phyloP scores from a whole-genome alignment of 2,329 filamentous ascomycete genomes.

The Coniochaeta pulveracea region DNA sequence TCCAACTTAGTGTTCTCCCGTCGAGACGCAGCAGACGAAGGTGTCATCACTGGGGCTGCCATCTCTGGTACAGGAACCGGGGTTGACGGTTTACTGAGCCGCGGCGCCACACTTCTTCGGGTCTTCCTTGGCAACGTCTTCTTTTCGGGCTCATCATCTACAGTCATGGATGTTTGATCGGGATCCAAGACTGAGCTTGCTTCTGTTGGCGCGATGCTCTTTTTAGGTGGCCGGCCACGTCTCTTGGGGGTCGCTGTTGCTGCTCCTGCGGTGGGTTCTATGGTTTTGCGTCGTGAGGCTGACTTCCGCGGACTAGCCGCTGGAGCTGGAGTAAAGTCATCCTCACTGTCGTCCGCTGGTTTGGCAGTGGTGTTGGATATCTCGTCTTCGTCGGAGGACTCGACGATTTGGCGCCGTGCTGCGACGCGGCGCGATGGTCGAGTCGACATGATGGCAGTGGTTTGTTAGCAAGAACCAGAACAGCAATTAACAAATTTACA shows the following conservation, averaged over 20 bases:
- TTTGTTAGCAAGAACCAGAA: neutral
- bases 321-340: slow-evolving; percentile 71
- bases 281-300: slow-evolving; percentile 27
- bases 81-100: slow-evolving; percentile 25
- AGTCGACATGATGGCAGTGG: slow-evolving; percentile 23
- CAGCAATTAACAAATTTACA: slow-evolving; percentile 4
- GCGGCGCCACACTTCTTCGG: slow-evolving; percentile 47
- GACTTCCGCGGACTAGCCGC: slow-evolving; percentile 34
- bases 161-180: slow-evolving; percentile 29
- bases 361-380: slow-evolving; percentile 37
- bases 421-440: slow-evolving; percentile 30
- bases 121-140: slow-evolving; percentile 50
- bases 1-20: slow-evolving; percentile 37
- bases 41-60: slow-evolving; percentile 24
- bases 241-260: slow-evolving; percentile 15
- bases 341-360: slow-evolving; percentile 50
- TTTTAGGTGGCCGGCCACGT: slow-evolving; percentile 27
- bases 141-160: slow-evolving; percentile 21
- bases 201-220: slow-evolving; percentile 25
- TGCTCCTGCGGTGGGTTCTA: slow-evolving; percentile 24
- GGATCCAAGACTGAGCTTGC: slow-evolving; percentile 49
- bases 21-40: slow-evolving; percentile 41
- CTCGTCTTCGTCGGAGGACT: slow-evolving; percentile 60
- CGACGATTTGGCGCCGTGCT: slow-evolving; percentile 60
- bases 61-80: slow-evolving; percentile 26